Percentiles rank a stretch among this genome's conserved stretches.
Conservation (phyloP, 116 monocot species). For the Thalassia testudinum region DNA sequence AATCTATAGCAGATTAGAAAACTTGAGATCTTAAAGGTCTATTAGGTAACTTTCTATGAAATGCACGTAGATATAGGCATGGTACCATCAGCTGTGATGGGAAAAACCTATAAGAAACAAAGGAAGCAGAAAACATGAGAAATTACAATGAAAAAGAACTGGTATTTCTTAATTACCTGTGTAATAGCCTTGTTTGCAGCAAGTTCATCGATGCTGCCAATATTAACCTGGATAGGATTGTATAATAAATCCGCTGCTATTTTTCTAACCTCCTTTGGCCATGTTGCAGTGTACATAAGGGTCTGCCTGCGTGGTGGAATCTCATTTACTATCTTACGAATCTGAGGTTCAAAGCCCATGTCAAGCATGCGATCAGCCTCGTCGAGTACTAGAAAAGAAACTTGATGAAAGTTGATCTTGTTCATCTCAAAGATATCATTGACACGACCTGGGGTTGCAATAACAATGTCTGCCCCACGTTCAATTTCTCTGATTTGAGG, state of each 20-base stretch:
- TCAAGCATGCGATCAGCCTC: conserved; percentile 80
- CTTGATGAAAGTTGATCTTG: conserved; percentile 45
- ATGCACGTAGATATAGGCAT: too few relatives aligned
- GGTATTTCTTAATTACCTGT: conserved; percentile 23
- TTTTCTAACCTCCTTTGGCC: conserved; percentile 71
- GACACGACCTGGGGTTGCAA: conserved; percentile 66
- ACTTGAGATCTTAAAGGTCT: too few relatives aligned
- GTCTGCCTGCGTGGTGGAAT: conserved; percentile 55
- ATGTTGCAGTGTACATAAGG: conserved; percentile 77
- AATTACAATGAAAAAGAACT: too few relatives aligned
- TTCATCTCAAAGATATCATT: conserved; percentile 67
- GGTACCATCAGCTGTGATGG: too few relatives aligned
- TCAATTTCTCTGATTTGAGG: conserved; percentile 65
- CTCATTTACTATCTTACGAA: conserved; percentile 57
- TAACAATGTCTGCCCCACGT: conserved; percentile 45
- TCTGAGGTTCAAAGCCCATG: conserved; percentile 78
- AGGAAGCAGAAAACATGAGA: too few relatives aligned
- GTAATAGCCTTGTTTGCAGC: conserved; percentile 68
- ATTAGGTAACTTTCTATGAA: too few relatives aligned
- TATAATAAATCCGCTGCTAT: conserved; percentile 54
- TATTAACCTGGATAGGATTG: conserved; percentile 60
- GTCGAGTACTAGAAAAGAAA: conserved; percentile 73
- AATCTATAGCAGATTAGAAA: too few relatives aligned
- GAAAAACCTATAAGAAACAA: too few relatives aligned
- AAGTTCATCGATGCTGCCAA: conserved; percentile 64